Conservation (phyloP, 257 asterid species). For the Verbena officinalis region DNA sequence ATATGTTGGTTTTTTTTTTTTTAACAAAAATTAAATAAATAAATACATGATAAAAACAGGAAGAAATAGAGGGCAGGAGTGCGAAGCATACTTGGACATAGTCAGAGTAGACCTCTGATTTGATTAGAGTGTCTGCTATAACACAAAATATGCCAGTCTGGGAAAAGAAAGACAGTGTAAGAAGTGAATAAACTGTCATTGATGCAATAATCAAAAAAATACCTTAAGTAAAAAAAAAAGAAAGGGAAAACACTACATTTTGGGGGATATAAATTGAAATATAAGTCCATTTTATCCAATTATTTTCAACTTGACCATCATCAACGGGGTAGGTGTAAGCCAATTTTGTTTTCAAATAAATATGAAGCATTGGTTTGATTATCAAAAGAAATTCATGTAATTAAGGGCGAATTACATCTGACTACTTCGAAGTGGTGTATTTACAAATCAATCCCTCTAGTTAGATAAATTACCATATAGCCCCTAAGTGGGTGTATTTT, state of each 20-base stretch:
- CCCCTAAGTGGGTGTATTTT: no score
- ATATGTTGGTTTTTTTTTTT: constrained; percentile 21
- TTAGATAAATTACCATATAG: no score
- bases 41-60: no score
- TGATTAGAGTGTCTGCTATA: constrained; percentile 69
- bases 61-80: constrained; percentile 12
- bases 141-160: constrained; percentile 87
- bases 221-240: no score
- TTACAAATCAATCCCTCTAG: no score
- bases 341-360: not conserved
- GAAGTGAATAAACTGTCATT: not conserved
- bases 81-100: constrained; percentile 64
- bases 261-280: no score
- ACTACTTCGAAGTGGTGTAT: no score
- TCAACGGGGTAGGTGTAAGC: not conserved
- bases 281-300: not conserved
- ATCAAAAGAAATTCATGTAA: not conserved
- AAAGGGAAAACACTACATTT: no score
- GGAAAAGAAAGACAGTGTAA: constrained; percentile 25
- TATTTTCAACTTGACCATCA: not conserved
- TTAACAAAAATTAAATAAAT: no score
- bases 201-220: no score
- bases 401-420: no score
- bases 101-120: constrained; percentile 76
- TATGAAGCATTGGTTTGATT: not conserved